Evolutionary conservation across 1,284 basidiomycete species (phyloP).

Genomic region (Sutorius eximius): DNA sequence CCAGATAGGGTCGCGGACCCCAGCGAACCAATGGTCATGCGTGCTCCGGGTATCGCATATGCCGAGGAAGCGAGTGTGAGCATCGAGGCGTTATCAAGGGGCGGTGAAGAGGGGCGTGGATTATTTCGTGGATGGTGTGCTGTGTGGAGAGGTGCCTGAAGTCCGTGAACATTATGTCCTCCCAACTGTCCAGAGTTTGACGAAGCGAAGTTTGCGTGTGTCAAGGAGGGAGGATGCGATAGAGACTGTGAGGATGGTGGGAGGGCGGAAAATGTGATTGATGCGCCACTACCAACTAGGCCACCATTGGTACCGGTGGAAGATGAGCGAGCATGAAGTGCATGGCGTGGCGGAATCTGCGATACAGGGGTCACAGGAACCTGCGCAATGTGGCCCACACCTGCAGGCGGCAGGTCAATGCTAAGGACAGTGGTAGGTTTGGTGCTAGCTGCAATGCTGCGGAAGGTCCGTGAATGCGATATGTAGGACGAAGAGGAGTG

Average conservation of each 20-base stretch:
- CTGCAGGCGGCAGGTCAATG: slow-evolving; percentile 74
- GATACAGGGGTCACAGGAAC: slow-evolving; percentile 62
- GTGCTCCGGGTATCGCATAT: slow-evolving; percentile 67
- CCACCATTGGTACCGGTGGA: slow-evolving; percentile 50
- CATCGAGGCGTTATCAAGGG: slow-evolving; percentile 88
- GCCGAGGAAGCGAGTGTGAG: slow-evolving; percentile 92
- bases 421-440: slow-evolving; percentile 94
- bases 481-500: slow-evolving; percentile 78
- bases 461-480: slow-evolving; percentile 76
- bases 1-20: slow-evolving; percentile 52
- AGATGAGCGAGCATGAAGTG: slow-evolving; percentile 57
- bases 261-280: slow-evolving; percentile 70
- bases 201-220: slow-evolving; percentile 35
- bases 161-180: slow-evolving; percentile 28
- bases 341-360: slow-evolving; percentile 44
- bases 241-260: slow-evolving; percentile 49
- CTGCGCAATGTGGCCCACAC: slow-evolving; percentile 91
- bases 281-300: slow-evolving; percentile 46
- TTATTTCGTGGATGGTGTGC: slow-evolving; percentile 93
- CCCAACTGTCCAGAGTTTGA: slow-evolving; percentile 26
- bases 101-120: slow-evolving; percentile 86
- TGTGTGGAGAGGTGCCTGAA: slow-evolving; percentile 86
- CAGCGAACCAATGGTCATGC: slow-evolving; percentile 38
- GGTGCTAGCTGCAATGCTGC: slow-evolving; percentile 84
- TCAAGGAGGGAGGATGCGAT: slow-evolving; percentile 45